Conservation (phyloP, 2,329 filamentous ascomycete genomes). For the Colletotrichum echinochloae region DNA sequence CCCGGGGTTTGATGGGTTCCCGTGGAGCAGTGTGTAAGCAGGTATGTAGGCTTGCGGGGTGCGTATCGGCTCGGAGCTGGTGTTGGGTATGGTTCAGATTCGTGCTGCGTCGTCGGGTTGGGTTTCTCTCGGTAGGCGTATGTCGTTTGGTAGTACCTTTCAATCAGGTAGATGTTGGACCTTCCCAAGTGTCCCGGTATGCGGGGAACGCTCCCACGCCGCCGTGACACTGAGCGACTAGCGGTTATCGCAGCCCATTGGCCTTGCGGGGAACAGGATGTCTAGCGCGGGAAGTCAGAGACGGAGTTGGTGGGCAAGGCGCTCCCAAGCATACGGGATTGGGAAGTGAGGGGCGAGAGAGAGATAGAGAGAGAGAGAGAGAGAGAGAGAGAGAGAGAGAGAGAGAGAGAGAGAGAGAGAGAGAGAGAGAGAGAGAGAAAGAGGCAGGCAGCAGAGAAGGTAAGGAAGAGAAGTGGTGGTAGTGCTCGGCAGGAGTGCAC, state of each 20-base stretch:
- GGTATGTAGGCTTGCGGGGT: conserved; percentile 34
- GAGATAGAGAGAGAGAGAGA: too few relatives aligned
- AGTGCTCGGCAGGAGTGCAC: conserved; percentile 21
- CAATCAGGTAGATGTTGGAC: conserved; percentile 27
- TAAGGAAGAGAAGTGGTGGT: conserved; percentile 14
- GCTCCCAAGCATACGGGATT: conserved; percentile 36
- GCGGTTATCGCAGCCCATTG: conserved; percentile 69
- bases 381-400: too few relatives aligned
- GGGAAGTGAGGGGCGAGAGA: conserved; percentile 43
- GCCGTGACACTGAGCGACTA: conserved; percentile 68
- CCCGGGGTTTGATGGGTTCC: conserved; percentile 1
- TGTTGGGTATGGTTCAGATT: not conserved
- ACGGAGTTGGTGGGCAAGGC: conserved; percentile 25
- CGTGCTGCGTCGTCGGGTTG: conserved; percentile 20
- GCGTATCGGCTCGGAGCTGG: conserved; percentile 7
- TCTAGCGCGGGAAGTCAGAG: conserved; percentile 25
- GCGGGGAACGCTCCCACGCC: conserved; percentile 70
- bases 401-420: too few relatives aligned
- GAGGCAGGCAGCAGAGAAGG: conserved; percentile 31
- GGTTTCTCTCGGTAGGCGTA: conserved; percentile 8
- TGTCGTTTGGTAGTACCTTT: conserved; percentile 25
- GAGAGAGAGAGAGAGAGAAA: too few relatives aligned
- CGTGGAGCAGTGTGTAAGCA: conserved; percentile 2
- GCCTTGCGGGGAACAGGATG: conserved; percentile 46
- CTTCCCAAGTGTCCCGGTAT: conserved; percentile 56